Evolutionary conservation across 2,329 filamentous ascomycete species (phyloP).

Genomic region (Xylaria arbuscula): DNA sequence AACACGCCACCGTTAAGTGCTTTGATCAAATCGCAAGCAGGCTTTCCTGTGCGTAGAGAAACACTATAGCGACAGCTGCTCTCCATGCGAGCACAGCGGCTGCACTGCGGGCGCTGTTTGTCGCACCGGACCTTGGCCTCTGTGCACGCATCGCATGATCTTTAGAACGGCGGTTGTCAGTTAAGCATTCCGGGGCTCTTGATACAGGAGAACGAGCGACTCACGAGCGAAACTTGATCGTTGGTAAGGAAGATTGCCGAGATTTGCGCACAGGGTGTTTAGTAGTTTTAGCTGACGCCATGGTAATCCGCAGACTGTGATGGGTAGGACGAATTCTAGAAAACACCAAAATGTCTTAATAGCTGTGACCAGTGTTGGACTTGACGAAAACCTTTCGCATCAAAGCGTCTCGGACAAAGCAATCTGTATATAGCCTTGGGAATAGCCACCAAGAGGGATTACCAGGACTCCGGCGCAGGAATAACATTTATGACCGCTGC

Average conservation of each 20-base stretch:
- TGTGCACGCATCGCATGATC: constrained; percentile 16
- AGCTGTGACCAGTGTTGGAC: not conserved
- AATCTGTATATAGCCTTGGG: not conserved
- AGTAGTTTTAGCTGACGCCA: not conserved
- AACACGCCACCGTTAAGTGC: not conserved
- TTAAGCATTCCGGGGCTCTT: not conserved
- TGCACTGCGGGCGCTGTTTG: not conserved
- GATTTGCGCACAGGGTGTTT: not conserved
- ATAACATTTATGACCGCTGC: not conserved
- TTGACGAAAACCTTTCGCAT: not conserved
- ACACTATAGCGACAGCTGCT: not conserved
- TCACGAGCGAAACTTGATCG: not conserved
- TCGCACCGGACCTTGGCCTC: constrained; percentile 16
- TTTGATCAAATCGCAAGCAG: not conserved
- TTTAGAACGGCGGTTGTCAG: not conserved
- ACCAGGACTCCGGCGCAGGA: not conserved
- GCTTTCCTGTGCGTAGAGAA: not conserved
- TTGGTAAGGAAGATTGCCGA: not conserved
- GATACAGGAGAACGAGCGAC: not conserved
- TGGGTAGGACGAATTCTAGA: not conserved
- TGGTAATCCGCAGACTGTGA: not conserved
- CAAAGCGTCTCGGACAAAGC: not conserved
- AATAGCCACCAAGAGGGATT: not conserved
- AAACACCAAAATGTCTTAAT: not conserved
- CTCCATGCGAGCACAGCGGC: not conserved